Conservation (phyloP, 306 rosid species). For the Fragaria iinumae region DNA sequence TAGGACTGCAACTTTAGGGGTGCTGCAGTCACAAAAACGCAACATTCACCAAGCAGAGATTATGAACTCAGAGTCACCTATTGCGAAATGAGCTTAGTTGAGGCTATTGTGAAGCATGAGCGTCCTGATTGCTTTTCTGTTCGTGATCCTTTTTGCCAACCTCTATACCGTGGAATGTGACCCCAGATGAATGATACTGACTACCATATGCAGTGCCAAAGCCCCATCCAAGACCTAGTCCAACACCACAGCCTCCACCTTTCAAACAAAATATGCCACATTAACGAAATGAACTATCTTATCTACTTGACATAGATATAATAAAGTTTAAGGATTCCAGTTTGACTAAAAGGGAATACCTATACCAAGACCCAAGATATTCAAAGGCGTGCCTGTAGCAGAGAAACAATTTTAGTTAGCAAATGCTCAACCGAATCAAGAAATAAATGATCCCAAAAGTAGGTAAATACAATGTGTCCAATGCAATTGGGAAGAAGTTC, state of each 20-base stretch:
- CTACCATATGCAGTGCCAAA: constrained; percentile 91
- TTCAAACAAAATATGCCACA: constrained; percentile 27
- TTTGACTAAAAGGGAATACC: constrained; percentile 48
- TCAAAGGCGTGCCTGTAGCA: constrained; percentile 81
- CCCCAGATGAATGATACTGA: constrained; percentile 66
- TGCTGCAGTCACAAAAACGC: not conserved
- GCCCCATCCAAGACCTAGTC: constrained; percentile 99
- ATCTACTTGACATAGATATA: not conserved
- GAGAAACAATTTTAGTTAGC: constrained; percentile 26
- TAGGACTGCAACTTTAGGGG: not conserved
- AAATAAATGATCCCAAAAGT: not conserved
- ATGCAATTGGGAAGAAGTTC: not conserved
- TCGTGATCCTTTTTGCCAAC: constrained; percentile 48
- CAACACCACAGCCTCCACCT: constrained; percentile 99
- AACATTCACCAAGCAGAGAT: not conserved
- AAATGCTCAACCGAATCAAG: not conserved
- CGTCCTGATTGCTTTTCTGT: constrained; percentile 37
- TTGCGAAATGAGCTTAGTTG: not conserved
- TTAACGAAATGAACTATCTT: not conserved
- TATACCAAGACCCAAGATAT: constrained; percentile 82
- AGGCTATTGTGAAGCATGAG: constrained; percentile 34
- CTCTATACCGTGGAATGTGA: constrained; percentile 71
- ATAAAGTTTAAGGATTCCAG: not conserved
- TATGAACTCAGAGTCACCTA: not conserved
- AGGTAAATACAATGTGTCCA: not conserved